Evolutionary conservation across 2,329 filamentous ascomycete species (phyloP).

Genomic region (Apiospora saccharicola): DNA sequence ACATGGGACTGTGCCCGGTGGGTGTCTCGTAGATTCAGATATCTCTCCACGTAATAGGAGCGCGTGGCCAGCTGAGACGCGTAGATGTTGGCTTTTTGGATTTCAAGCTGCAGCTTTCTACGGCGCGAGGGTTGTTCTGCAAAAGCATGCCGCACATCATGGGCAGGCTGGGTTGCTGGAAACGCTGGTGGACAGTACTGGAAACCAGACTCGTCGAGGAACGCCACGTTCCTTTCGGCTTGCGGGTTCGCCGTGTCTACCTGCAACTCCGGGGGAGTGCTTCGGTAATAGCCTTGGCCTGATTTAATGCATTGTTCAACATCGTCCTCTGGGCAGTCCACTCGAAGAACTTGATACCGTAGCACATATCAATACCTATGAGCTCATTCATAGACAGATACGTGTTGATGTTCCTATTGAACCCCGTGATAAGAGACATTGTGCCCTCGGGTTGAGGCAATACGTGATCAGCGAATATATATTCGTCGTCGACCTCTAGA

Average conservation of each 20-base stretch:
- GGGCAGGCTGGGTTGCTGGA: slow-evolving; percentile 52
- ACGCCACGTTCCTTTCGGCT: slow-evolving; percentile 33
- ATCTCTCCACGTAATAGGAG: slow-evolving; percentile 86
- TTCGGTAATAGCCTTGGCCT: slow-evolving; percentile 73
- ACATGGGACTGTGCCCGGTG: slow-evolving; percentile 57
- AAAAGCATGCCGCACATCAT: slow-evolving; percentile 60
- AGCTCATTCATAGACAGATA: slow-evolving; percentile 83
- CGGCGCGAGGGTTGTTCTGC: slow-evolving; percentile 58
- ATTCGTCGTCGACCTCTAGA: slow-evolving; percentile 83
- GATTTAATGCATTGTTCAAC: slow-evolving; percentile 73
- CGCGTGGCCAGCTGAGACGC: slow-evolving; percentile 81
- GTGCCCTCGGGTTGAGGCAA: slow-evolving; percentile 72
- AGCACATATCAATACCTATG: slow-evolving; percentile 81
- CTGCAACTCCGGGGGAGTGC: slow-evolving; percentile 74
- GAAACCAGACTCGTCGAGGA: slow-evolving; percentile 53
- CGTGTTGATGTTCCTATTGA: slow-evolving; percentile 80
- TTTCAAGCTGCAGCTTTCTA: slow-evolving; percentile 77
- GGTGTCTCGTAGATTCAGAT: slow-evolving; percentile 77
- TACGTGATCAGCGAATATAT: slow-evolving; percentile 75
- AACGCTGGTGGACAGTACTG: slow-evolving; percentile 61
- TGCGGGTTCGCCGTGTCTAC: slow-evolving; percentile 55
- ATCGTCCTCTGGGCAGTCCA: slow-evolving; percentile 81
- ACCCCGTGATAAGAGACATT: slow-evolving; percentile 77
- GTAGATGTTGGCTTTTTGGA: slow-evolving; percentile 92
- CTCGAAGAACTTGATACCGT: slow-evolving; percentile 78